Evolutionary conservation across 2,329 filamentous ascomycete genomes (phyloP), one percentile per base, ranked within the genome.

Genomic region (Hypoxylon sp.): DNA sequence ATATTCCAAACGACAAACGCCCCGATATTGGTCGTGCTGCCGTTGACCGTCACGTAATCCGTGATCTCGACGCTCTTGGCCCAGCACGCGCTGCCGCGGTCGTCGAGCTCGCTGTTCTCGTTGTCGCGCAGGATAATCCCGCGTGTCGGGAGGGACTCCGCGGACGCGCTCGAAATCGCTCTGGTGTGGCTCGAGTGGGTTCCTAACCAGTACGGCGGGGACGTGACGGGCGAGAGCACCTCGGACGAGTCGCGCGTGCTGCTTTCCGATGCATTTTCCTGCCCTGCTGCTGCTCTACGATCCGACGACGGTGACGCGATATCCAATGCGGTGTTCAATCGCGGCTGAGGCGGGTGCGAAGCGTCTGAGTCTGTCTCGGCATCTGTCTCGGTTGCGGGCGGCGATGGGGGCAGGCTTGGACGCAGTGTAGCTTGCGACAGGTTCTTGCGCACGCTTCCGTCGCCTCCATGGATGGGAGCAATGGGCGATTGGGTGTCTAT

Each of bases 1-100:
- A 96, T 94, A 77, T 94, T 96, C 93, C 93, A 99, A 6, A 97
- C 94, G 1, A 98, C 93, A 82, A 98, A 99, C 1, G 95, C 92
- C n/a, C 95, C 95, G 30, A 89, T 85, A 72, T 85, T 88, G 13
- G 85, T 87, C 37, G 85, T 79, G 69, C 85, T 85, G 56, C 86
- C 84, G 66, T 89, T 87, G 50, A 91, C 85, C 20, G 88, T 74
- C 10, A 86, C 86, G 76, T 87, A 81, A 75, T 88, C 86, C 40
- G 84, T 82, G 46, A 91, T 84, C 71, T 87, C 83, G 60, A 90
- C 89, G 76, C 87, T 89, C 79, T 84, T 86, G 31, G 89, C 89
- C 89, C 89, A 91, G 79, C 89, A 91, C 11, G 87, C 88, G 42
- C 66, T 70, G 3, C 74, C 76, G 40, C 79, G 74, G 14, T 77